These are phyloP conservation scores for Mycogone perniciosa DNA, from an alignment of 2,329 filamentous ascomycete species.

Conservation along the genomic window DNA sequence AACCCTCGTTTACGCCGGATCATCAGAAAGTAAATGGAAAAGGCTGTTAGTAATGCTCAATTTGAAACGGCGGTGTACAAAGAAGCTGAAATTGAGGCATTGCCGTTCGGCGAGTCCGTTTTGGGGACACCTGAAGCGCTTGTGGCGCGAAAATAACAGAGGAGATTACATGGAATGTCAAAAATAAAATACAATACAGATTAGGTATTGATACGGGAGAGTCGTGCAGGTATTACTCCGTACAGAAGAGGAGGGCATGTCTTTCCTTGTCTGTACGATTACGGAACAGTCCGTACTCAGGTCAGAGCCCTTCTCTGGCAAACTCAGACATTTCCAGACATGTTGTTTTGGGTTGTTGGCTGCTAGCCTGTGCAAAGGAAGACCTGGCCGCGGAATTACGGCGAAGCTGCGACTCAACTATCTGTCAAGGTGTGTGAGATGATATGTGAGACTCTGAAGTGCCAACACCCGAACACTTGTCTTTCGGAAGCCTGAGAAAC, in stretches of 20 bases:
- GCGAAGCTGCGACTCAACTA: too few relatives aligned
- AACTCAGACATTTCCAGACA: background rate
- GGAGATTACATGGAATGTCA: background rate
- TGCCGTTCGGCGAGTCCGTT: background rate
- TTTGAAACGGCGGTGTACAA: slow-evolving; percentile 1
- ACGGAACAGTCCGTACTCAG: background rate
- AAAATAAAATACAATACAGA: background rate
- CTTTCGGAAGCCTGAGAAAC: too few relatives aligned
- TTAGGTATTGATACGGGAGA: too few relatives aligned
- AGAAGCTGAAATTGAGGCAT: background rate
- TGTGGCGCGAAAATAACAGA: background rate
- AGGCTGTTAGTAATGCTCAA: background rate
- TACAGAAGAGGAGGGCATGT: too few relatives aligned
- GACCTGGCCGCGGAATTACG: too few relatives aligned
- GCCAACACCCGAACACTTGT: too few relatives aligned
- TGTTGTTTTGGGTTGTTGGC: background rate
- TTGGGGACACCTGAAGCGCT: background rate
- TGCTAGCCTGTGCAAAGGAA: too few relatives aligned
- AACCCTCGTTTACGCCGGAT: too few relatives aligned
- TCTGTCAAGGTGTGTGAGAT: too few relatives aligned
- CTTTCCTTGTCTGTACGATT: background rate
- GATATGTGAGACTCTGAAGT: too few relatives aligned
- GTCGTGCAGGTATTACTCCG: too few relatives aligned
- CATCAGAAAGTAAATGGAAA: too few relatives aligned
- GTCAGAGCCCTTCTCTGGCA: background rate